Percentiles rank a stretch among this genome's conserved stretches.
Conservation (phyloP, 164 flowering plant genomes). For the Kingdonia uniflora region DNA sequence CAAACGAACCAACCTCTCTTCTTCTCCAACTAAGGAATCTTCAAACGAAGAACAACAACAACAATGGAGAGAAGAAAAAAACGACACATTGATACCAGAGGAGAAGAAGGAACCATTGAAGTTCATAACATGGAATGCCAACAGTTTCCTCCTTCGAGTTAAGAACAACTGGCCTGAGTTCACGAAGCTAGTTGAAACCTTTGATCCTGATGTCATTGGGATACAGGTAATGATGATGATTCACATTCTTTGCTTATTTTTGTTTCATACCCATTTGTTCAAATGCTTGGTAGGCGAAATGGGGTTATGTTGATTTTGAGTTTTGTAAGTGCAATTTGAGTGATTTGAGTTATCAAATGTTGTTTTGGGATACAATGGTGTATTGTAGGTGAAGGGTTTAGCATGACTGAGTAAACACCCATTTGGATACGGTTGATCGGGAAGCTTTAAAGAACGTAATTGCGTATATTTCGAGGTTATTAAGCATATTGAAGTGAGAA, state of each 20-base stretch:
- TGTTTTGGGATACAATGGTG: too few relatives aligned
- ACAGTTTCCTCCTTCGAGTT: constrained; percentile 81
- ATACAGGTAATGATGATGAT: constrained; percentile 44
- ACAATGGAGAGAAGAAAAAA: constrained; percentile 9
- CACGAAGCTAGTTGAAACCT: constrained; percentile 39
- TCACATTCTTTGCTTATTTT: neutral
- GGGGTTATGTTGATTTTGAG: too few relatives aligned
- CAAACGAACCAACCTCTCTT: constrained; percentile 49
- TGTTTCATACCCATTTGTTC: neutral
- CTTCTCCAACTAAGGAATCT: constrained; percentile 15
- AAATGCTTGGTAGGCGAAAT: neutral
- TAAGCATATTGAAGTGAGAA: too few relatives aligned
- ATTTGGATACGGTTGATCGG: too few relatives aligned
- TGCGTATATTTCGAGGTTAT: too few relatives aligned
- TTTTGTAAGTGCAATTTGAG: too few relatives aligned
- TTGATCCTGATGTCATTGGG: constrained; percentile 92
- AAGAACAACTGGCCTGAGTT: constrained; percentile 84
- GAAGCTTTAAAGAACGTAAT: too few relatives aligned
- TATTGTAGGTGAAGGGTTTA: too few relatives aligned
- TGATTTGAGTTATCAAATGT: too few relatives aligned
- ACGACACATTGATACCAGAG: neutral
- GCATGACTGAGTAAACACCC: too few relatives aligned
- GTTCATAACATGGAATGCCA: constrained; percentile 95
- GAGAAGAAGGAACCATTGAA: constrained; percentile 55
- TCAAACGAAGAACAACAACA: constrained; percentile 9